These are phyloP conservation scores for Penicillium atrosanguineum DNA, from an alignment of 495 filamentous ascomycete species.

Conservation along the genomic window DNA sequence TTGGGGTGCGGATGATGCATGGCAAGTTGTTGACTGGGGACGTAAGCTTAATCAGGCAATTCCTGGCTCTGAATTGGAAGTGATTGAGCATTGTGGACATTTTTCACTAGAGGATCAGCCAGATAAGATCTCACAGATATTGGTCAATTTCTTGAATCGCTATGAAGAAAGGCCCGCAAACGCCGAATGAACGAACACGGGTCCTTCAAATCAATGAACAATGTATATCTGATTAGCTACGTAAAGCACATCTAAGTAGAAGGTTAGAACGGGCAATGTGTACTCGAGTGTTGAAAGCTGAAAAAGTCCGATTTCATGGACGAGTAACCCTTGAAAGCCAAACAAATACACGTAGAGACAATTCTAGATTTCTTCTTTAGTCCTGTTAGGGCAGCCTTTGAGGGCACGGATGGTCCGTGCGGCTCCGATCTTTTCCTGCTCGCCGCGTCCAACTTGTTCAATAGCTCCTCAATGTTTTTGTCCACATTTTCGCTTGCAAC, in stretches of 20 bases:
- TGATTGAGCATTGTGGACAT: slow-evolving; percentile 9
- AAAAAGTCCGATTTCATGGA: neutral
- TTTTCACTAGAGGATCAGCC: slow-evolving; percentile 16
- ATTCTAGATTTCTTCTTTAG: neutral
- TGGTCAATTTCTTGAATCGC: neutral
- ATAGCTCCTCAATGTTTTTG: slow-evolving; percentile 28
- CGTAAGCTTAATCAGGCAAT: slow-evolving; percentile 8
- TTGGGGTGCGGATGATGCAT: slow-evolving; percentile 13
- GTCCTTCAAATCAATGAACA: too few relatives aligned
- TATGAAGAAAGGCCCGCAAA: too few relatives aligned
- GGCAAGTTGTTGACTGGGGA: slow-evolving; percentile 14
- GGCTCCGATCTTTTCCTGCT: slow-evolving; percentile 24
- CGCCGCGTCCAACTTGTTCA: slow-evolving; percentile 3
- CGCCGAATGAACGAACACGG: too few relatives aligned
- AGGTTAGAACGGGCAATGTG: too few relatives aligned
- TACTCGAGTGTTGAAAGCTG: neutral
- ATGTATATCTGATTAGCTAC: too few relatives aligned
- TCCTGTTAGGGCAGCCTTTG: slow-evolving; percentile 21
- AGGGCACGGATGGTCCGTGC: slow-evolving; percentile 35
- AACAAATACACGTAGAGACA: neutral
- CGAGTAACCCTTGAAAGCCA: too few relatives aligned
- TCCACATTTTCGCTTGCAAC: slow-evolving; percentile 16
- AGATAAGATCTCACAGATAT: slow-evolving; percentile 4
- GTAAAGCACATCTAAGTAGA: too few relatives aligned
- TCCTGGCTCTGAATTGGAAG: slow-evolving; percentile 8